Base-by-base conservation (phyloP, 2,329 filamentous ascomycete genomes). In the Talaromyces sp. region DNA sequence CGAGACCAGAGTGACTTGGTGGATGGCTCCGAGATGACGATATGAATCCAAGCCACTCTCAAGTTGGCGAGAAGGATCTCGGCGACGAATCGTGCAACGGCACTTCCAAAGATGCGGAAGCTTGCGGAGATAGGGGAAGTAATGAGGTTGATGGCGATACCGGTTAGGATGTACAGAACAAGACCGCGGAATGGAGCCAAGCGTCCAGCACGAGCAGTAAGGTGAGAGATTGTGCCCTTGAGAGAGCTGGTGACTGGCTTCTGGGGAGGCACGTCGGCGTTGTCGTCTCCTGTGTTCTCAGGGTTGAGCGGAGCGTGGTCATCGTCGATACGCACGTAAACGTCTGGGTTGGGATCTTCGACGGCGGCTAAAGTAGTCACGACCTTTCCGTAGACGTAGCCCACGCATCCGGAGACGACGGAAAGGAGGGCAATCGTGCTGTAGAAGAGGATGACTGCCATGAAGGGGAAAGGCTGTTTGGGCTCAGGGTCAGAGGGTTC, bases 21-120 rank as follows among this genome's bases (percentile, higher is more conserved):
- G 65, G 85, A 89, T 5, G 88, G 87, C 62, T 87, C 83, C 1
- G 91, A 89, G 74, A 97, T 93, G 75, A 96, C 87, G 72, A 91
- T 89, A 77, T 97, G 92, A 3, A 93, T 91, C 92, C 93, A 97
- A 62, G 87, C 85, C 70, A 93, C 86, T 75, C 87, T 85, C 66
- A 94, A 77, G 72, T 90, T 90, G 43, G 89, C 85, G 36, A 91
- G 81, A 22, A 85, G 76, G 25, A 94, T 76, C 61, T 85, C 83
- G 29, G 86, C 82, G 49, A 90, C 65, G 59, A 89, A 82, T 62
- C 83, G 83, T 63, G 82, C 81, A 63, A 91, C 45, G 29, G 80
- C 74, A 27, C 62, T 58, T 22, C 65, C 65, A 31, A 69, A 47
- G 59, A 73, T 61, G 79, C 72, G 70, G 36, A 82, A 70, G 54